Base-by-base conservation (phyloP, 345 rosid species). In the Laguncularia racemosa region DNA sequence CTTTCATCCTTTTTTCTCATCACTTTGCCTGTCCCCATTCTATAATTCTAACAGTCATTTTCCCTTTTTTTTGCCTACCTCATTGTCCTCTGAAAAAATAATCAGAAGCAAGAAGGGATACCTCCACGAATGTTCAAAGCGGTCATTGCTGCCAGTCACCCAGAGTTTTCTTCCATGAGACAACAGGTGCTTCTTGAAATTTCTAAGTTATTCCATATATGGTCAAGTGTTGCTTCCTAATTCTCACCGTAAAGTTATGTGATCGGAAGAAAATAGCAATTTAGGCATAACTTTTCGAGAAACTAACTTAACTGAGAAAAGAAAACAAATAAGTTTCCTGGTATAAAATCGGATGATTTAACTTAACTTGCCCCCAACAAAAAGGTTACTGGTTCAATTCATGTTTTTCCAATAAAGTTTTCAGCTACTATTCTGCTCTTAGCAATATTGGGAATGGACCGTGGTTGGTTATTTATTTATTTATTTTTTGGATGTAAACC, bases 91-190 rank as follows among this genome's bases (percentile, higher is more conserved):
- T 51, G 28, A 33, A 47, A 55, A 67, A 69, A 64, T 57, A 59
- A n/a, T n/a, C 60, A 85, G 97, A 82, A 78, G 73, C 99, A 90
- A 68, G 91, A 87, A 76, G 99, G 99, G 47, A 78, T 90, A 71
- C 89, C 85, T 20, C 99, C 97, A 69, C 97, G 87, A 13, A 95
- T 88, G 99, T 90, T 95, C 80, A 90, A 95, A 72, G 68, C 91
- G 15, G 86, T 95, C 50, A 83, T 95, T 77, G 96, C 97, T 70
- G 89, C 99, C 50, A 84, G 92, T 70, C 99, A 95, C 62, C 86
- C 85, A 5, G 99, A 90, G 67, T 95, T 95, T 66, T 88, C 97
- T 65, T 71, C 97, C 48, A 76, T 95, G 93, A 85, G 97, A 71
- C 99, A 95, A 62, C 99, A 90, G 95, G 97, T 95, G 16, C 23